Percentiles rank a stretch among this genome's conserved stretches.
phyloP scores from a whole-genome alignment of 2,329 filamentous ascomycete species.

The Kalaharituber pfeilii region DNA sequence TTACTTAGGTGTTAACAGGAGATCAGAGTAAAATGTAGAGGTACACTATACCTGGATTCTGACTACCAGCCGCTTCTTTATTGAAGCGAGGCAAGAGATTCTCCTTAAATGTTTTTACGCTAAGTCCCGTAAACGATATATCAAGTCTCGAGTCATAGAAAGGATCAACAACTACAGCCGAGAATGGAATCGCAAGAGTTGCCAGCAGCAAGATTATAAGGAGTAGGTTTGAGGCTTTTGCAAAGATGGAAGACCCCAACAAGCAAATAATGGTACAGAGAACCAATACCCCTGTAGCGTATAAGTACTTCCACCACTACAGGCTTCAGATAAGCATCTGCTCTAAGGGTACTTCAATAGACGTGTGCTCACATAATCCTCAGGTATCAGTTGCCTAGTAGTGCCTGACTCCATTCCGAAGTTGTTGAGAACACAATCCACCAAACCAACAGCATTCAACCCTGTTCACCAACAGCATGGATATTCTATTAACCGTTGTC shows the following conservation, averaged over 20 bases:
- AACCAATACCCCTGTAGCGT: conserved; percentile 53
- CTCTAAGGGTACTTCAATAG: not conserved
- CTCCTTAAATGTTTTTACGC: conserved; percentile 47
- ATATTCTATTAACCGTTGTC: no score
- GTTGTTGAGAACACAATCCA: conserved; percentile 66
- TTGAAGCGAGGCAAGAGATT: conserved; percentile 56
- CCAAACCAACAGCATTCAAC: conserved; percentile 70
- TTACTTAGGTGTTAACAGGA: not conserved
- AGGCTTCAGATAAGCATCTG: no score
- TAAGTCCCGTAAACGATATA: conserved; percentile 64
- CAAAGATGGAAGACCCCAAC: conserved; percentile 62
- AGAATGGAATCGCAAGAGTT: conserved; percentile 66
- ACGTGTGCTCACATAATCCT: conserved; percentile 25
- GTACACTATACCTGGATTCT: conserved; percentile 36
- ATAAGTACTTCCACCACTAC: conserved; percentile 61
- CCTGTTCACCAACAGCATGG: no score
- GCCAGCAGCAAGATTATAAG: conserved; percentile 53
- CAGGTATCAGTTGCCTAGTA: conserved; percentile 43
- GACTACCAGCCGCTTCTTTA: conserved; percentile 43
- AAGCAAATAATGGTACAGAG: conserved; percentile 60
- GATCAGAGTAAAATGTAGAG: not conserved
- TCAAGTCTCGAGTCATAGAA: conserved; percentile 46
- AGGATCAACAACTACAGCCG: conserved; percentile 49
- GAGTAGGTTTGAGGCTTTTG: conserved; percentile 61
- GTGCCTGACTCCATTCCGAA: conserved; percentile 43